phyloP scores from a whole-genome alignment of 106 monocot genomes.

The Dioscorea alata region DNA sequence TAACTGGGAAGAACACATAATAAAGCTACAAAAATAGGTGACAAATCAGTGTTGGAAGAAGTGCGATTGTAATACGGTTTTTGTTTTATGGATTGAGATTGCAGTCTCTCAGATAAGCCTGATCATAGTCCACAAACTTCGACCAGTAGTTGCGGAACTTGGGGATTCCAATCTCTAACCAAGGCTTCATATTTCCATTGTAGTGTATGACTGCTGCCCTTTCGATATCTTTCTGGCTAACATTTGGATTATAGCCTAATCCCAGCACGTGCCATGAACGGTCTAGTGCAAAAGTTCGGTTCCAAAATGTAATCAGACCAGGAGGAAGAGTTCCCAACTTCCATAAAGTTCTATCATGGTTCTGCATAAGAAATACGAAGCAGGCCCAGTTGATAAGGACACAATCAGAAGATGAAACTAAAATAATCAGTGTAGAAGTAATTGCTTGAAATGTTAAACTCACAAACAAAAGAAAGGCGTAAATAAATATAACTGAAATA shows the following conservation, averaged over 20 bases:
- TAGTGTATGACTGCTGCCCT: conserved; percentile 40
- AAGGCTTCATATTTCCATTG: conserved; percentile 40
- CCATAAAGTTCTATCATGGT: conserved; percentile 36
- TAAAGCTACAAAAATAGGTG: background rate
- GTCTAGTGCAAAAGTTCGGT: conserved; percentile 21
- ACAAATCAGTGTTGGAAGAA: background rate
- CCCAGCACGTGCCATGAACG: conserved; percentile 41
- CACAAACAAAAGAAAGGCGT: background rate
- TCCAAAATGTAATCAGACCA: conserved; percentile 42
- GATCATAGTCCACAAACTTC: conserved; percentile 34
- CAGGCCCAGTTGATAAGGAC: background rate
- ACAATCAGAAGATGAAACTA: background rate
- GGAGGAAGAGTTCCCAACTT: conserved; percentile 45
- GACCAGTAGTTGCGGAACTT: conserved; percentile 31
- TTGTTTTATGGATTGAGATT: conserved; percentile 18
- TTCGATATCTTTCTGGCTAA: conserved; percentile 27
- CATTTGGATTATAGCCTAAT: conserved; percentile 33
- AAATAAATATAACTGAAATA: background rate
- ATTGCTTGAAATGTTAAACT: background rate
- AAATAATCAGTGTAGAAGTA: background rate
- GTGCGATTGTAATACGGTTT: background rate
- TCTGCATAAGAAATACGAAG: conserved; percentile 12
- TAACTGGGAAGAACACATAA: background rate
- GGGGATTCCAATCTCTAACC: conserved; percentile 38
- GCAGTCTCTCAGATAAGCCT: conserved; percentile 28